A percentile compares a stretch with the other conserved stretches of the same genome.
Conservation (phyloP, 2,329 filamentous ascomycete genomes). For the Fusarium hostae region DNA sequence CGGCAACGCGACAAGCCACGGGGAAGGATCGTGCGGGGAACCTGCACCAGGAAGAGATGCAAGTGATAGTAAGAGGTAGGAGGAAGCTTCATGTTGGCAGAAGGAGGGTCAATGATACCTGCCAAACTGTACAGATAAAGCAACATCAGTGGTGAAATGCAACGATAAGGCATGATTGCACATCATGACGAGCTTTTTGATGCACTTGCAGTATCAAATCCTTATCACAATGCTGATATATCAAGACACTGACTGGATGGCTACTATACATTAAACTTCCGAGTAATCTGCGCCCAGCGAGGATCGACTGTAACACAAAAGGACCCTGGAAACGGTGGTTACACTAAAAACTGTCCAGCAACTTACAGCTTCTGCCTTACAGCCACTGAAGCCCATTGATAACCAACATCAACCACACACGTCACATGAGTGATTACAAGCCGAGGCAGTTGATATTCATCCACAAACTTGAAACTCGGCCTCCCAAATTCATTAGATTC, state of each 20-base stretch:
- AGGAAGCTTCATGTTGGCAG: background rate
- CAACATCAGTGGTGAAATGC: background rate
- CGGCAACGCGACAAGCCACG: constrained; percentile 27
- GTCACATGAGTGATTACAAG: constrained; percentile 15
- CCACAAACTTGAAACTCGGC: background rate
- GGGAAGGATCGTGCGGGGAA: constrained; percentile 29
- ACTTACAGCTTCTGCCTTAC: background rate
- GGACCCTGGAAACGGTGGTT: constrained; percentile 20
- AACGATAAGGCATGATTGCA: background rate
- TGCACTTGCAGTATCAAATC: background rate
- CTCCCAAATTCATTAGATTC: background rate
- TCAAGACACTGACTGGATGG: background rate
- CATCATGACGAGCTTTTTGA: background rate
- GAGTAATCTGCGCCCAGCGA: background rate
- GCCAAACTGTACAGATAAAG: background rate
- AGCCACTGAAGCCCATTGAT: background rate
- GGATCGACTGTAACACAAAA: constrained; percentile 21
- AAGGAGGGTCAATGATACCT: constrained; percentile 10
- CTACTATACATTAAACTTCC: constrained; percentile 12
- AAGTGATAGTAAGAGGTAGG: constrained; percentile 14
- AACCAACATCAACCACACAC: constrained; percentile 5
- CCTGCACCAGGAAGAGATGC: constrained; percentile 13
- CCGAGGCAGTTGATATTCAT: constrained; percentile 10
- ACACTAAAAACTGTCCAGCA: background rate
- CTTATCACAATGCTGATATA: background rate